Base-by-base conservation (phyloP, 805 yeast species). In the Torulaspora quercuum region DNA sequence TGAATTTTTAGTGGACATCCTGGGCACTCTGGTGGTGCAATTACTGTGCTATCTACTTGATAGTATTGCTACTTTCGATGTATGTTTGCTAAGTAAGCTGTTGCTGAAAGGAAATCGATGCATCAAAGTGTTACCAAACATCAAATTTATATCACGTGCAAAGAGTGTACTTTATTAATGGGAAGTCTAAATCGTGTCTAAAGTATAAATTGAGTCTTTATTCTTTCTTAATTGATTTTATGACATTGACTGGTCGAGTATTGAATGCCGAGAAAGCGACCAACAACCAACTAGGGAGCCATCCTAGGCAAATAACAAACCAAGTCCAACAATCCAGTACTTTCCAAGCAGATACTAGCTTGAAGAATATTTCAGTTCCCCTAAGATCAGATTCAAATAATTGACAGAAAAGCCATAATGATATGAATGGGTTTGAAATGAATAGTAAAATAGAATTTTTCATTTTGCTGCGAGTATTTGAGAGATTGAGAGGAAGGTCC, bases 261-360 rank as follows among this genome's bases (percentile, higher is more conserved):
- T 31, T 14, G 11, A 46, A 9, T 2, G 49, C 25, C 2, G 69
- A 62, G n/a, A 55, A 30, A 1, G 60, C 57, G 8, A 64, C 49
- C 10, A 64, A 50, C 3, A 78, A 28, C 97, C 97, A 90, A 4
- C 78, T 71, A 3, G 97, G 95, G 24, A 80, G 57, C 95, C 95
- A 88, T 0, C 87, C 84, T 26, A 80, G 64, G 25, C 78, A 67
- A 2, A 88, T 55, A 15, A 84, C 73, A 39, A 76, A 71, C 89
- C 95, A 87, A 0, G 95, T 83, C 90, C 95, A 87, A 41, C 83
- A 80, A 38, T 82, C 82, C 39, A 84, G 62, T 24, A 78, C 75
- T 16, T 66, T 53, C 82, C 89, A 85, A 3, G 86, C 76, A 17
- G 73, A 67, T 7, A 80, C 56, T 10, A 88, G 63, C 0, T 78